Conservation (phyloP, 768 basidiomycete genomes). For the Pleurotus cornucopiae region DNA sequence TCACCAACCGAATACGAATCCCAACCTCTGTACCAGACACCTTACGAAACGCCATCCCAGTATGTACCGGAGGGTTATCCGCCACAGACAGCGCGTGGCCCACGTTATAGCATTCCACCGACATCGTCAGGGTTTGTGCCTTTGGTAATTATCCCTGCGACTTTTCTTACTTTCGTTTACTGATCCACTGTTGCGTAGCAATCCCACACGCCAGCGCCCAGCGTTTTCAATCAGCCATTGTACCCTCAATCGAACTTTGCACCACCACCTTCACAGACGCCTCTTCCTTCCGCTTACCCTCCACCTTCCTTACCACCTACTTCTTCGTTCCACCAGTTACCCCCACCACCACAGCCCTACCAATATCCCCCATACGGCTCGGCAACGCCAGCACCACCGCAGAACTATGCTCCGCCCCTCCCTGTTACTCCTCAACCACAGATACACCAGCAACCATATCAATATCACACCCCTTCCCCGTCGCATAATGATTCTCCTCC, state of each 20-base stretch:
- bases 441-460: slow-evolving; percentile 25
- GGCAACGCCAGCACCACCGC: slow-evolving; percentile 29
- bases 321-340: slow-evolving; percentile 32
- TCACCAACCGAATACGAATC: slow-evolving; percentile 8
- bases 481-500: slow-evolving; percentile 29
- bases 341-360: slow-evolving; percentile 24
- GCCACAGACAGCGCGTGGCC: slow-evolving; percentile 40
- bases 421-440: slow-evolving; percentile 24
- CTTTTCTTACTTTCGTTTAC: background rate
- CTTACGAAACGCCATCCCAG: slow-evolving; percentile 18
- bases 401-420: slow-evolving; percentile 31
- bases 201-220: slow-evolving; percentile 39
- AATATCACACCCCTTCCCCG: slow-evolving; percentile 22
- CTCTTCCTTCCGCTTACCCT: slow-evolving; percentile 23
- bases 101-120: slow-evolving; percentile 64
- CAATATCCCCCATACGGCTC: slow-evolving; percentile 33
- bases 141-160: slow-evolving; percentile 21
- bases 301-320: slow-evolving; percentile 24
- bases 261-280: slow-evolving; percentile 26
- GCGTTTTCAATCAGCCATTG: slow-evolving; percentile 29
- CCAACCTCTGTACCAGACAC: slow-evolving; percentile 37
- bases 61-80: slow-evolving; percentile 28
- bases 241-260: slow-evolving; percentile 27
- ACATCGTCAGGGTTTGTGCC: slow-evolving; percentile 70
- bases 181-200: slow-evolving; percentile 19